Evolutionary conservation across 768 basidiomycete genomes (phyloP), one percentile per base, ranked within the genome.

Genomic region (Pleurotus eryngii): DNA sequence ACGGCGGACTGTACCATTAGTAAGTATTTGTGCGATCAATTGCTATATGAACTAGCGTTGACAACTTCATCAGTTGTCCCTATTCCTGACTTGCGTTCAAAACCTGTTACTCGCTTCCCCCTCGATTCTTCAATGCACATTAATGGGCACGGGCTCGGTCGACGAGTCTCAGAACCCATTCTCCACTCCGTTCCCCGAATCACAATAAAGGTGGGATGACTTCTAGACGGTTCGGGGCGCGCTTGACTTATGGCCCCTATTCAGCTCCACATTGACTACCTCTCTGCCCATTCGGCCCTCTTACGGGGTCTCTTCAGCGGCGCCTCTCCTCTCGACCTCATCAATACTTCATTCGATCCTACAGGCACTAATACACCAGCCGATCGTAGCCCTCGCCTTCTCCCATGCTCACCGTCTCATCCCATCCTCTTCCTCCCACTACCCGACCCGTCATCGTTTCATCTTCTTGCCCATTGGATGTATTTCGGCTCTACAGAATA

Each of bases 1-100:
- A 88, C 85, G 1, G 82, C 89, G 7, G 87, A 92, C 70, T 92
- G 89, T 70, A 90, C 90, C 14, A 78, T 92, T 57, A 79, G 90
- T 90, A 64, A 35, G 81, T 27, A 18, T 4, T 17, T 37, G 9
- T 35, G 30, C 30, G 30, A 35, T 35, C 30, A 35, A 11, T 11
- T 35, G 30, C 30, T 11, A 9, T 11, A 35, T 35, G 30, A 11
- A 35, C 24, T 46, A 57, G 58, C 9, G 15, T 39, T 53, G 51
- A 53, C 38, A 18, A 9, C 14, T 50, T 62, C 45, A 51, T 22
- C 49, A 83, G 83, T 84, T 66, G 71, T 83, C 59, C 81, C 81
- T 42, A 70, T 82, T 55, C 80, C 79, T 30, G 74, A 79, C 62
- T 67, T 70, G 17, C 69, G 68, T 63, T 70, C 68, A 49, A 69